Conservation (phyloP, 2,329 filamentous ascomycete species). For the Chlorencoelia australis region DNA sequence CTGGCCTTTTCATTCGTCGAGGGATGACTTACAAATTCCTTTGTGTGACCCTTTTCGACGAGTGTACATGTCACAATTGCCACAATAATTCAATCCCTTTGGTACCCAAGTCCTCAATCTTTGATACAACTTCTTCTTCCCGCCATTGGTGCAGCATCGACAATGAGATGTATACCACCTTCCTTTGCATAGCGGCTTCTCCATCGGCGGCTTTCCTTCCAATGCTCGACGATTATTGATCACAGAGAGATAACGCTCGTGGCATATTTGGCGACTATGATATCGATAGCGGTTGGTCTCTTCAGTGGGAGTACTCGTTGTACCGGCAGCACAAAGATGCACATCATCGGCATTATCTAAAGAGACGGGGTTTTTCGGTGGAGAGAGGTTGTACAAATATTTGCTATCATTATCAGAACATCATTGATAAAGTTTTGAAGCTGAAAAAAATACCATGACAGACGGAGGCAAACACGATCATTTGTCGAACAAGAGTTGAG, state of each 20-base stretch:
- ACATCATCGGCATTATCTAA: constrained; percentile 8
- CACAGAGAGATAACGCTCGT: constrained; percentile 1
- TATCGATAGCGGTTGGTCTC: constrained; percentile 1
- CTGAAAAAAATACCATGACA: constrained; percentile 18
- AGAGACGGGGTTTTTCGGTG: constrained; percentile 2
- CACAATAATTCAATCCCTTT: constrained; percentile 17
- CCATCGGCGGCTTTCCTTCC: constrained; percentile 1
- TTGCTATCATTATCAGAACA: constrained; percentile 8
- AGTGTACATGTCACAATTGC: constrained; percentile 17
- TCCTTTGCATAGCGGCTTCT: background rate
- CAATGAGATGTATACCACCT: too few species aligned
- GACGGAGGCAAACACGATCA: constrained; percentile 18
- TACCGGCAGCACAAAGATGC: constrained; percentile 7
- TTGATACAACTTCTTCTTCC: constrained; percentile 11
- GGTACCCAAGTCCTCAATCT: constrained; percentile 20
- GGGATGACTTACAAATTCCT: constrained; percentile 13
- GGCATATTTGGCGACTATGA: too few species aligned
- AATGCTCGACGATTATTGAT: background rate
- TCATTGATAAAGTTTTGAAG: background rate
- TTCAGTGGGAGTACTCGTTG: background rate
- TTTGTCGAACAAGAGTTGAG: constrained; percentile 17
- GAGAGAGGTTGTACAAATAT: constrained; percentile 15
- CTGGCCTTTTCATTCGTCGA: too few species aligned
- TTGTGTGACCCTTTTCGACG: constrained; percentile 16
- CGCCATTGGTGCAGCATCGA: too few species aligned